phyloP scores from a whole-genome alignment of 2,329 filamentous ascomycete genomes.

The Albifimbria verrucaria region DNA sequence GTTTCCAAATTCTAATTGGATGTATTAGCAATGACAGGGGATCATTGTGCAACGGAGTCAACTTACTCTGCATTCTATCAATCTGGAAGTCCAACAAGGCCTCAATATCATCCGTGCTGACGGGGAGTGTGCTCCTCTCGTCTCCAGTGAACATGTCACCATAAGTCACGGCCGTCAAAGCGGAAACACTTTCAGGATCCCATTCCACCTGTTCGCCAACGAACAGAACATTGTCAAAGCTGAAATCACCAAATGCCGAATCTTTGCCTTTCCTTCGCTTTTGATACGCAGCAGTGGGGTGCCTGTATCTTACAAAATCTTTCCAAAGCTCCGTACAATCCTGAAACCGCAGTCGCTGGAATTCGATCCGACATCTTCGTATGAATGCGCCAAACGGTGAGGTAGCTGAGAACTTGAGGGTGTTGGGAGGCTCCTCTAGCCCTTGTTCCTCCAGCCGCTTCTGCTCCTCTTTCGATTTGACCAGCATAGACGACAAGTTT shows the following conservation, averaged over 20 bases:
- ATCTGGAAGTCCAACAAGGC: slow-evolving; percentile 84
- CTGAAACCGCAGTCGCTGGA: slow-evolving; percentile 74
- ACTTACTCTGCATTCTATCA: slow-evolving; percentile 75
- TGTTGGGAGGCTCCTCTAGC: slow-evolving; percentile 41
- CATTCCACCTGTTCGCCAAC: slow-evolving; percentile 50
- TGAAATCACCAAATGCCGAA: slow-evolving; percentile 44
- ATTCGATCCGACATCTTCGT: slow-evolving; percentile 74
- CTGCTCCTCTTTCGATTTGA: slow-evolving; percentile 59
- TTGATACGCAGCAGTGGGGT: slow-evolving; percentile 66
- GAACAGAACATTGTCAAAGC: slow-evolving; percentile 56
- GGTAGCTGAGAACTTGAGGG: slow-evolving; percentile 63
- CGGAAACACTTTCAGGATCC: slow-evolving; percentile 37
- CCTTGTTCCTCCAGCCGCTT: slow-evolving; percentile 49
- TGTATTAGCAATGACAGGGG: slow-evolving; percentile 9
- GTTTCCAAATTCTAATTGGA: slow-evolving; percentile 62
- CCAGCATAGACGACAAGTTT: slow-evolving; percentile 53
- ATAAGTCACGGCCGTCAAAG: slow-evolving; percentile 46
- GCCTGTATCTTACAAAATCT: slow-evolving; percentile 75
- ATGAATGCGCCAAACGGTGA: slow-evolving; percentile 83
- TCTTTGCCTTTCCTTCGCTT: slow-evolving; percentile 57
- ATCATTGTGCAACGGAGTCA: not conserved
- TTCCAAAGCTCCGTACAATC: slow-evolving; percentile 79
- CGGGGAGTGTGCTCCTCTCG: slow-evolving; percentile 36
- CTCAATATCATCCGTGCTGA: slow-evolving; percentile 79
- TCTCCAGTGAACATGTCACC: slow-evolving; percentile 49